Evolutionary conservation across 2,329 filamentous ascomycete genomes (phyloP).

Genomic region (Pseudogymnoascus sp.): DNA sequence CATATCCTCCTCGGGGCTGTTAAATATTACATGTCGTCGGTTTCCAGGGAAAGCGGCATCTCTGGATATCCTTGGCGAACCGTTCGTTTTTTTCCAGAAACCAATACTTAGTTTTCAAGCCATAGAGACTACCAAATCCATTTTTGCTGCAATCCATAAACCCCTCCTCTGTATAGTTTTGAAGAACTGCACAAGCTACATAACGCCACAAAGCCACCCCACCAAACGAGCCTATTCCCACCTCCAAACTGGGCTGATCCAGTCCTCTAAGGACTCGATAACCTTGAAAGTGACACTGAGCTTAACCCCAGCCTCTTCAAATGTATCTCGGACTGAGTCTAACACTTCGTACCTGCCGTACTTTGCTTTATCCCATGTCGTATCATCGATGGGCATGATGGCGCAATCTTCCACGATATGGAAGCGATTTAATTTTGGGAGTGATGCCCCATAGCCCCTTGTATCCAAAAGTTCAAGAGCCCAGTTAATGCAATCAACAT

Average conservation of each 20-base stretch:
- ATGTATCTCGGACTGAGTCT: neutral
- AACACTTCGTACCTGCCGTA: neutral
- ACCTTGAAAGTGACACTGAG: neutral
- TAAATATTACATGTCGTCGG: neutral
- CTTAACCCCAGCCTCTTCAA: neutral
- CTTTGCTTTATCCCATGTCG: neutral
- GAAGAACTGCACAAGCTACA: neutral
- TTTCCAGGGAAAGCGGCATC: neutral
- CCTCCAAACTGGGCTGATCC: neutral
- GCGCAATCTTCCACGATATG: neutral
- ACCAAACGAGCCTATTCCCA: neutral
- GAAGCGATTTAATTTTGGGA: neutral
- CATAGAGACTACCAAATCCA: neutral
- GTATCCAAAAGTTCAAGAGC: no score
- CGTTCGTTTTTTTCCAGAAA: neutral
- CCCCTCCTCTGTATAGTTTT: neutral
- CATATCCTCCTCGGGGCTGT: neutral
- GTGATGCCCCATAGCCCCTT: no score
- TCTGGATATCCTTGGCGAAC: neutral
- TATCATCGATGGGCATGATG: neutral
- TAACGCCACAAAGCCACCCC: neutral
- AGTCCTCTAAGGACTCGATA: neutral
- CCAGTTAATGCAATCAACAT: no score
- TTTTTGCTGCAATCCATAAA: neutral
- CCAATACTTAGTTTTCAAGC: neutral